Evolutionary conservation across 768 basidiomycete species (phyloP).

Genomic region (Hydnum rufescens): DNA sequence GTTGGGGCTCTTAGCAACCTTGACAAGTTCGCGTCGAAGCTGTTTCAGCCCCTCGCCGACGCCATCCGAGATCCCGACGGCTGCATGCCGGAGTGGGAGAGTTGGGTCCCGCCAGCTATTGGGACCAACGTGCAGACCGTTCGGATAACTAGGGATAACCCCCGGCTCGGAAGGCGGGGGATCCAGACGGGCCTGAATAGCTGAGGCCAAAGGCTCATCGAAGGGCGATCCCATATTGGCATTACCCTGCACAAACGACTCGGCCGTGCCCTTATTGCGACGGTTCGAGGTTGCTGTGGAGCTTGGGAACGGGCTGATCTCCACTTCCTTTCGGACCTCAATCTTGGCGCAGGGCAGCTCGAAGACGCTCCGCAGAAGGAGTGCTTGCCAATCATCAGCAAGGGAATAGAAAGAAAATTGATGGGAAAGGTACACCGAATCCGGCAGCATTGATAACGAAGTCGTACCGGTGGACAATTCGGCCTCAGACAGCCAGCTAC

Average conservation of each 20-base stretch:
- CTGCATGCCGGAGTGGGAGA: slow-evolving; percentile 18
- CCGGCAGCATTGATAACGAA: slow-evolving; percentile 40
- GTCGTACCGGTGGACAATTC: slow-evolving; percentile 60
- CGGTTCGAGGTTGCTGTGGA: not conserved
- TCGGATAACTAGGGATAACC: slow-evolving; percentile 64
- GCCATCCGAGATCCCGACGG: slow-evolving; percentile 30
- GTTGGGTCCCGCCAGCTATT: slow-evolving; percentile 5
- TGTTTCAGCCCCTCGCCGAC: slow-evolving; percentile 42
- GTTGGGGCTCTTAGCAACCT: not conserved
- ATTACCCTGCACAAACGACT: slow-evolving; percentile 2
- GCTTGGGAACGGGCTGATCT: slow-evolving; percentile 20
- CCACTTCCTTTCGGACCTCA: slow-evolving; percentile 52
- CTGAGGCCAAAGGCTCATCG: slow-evolving; percentile 60
- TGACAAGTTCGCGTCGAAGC: slow-evolving; percentile 33
- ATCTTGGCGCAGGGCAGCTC: slow-evolving; percentile 38
- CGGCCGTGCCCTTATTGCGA: not conserved
- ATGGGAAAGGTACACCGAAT: slow-evolving; percentile 63
- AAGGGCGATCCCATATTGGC: slow-evolving; percentile 23
- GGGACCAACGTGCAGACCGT: slow-evolving; percentile 21
- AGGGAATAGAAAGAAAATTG: slow-evolving; percentile 68
- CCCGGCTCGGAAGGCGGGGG: slow-evolving; percentile 21
- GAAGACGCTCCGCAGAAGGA: slow-evolving; percentile 44
- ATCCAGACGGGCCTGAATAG: slow-evolving; percentile 44
- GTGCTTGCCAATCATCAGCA: slow-evolving; percentile 44
- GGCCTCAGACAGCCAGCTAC: slow-evolving; percentile 54